A percentile compares a stretch with the other conserved stretches of the same genome.
Evolutionary conservation across 306 rosid genomes (phyloP).

Genomic region (Quercus aquifolioides): DNA sequence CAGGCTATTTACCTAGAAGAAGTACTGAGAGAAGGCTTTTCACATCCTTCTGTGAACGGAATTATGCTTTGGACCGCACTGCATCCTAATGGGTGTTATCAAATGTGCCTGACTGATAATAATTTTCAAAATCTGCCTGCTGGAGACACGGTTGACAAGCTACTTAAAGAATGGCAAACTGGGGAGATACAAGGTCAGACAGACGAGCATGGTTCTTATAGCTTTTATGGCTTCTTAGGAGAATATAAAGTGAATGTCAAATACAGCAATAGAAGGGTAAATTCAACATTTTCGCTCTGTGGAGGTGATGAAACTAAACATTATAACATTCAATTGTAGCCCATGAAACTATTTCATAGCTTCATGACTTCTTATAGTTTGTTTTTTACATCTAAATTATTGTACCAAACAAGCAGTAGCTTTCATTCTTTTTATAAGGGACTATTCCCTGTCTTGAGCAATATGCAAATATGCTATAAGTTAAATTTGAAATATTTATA

Average conservation of each 20-base stretch:
- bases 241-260: conserved; percentile 48
- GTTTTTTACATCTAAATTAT: too few species aligned
- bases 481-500: too few species aligned
- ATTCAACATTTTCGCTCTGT: conserved; percentile 57
- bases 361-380: background rate
- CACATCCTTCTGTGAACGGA: conserved; percentile 81
- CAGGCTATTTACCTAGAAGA: conserved; percentile 72
- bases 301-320: conserved; percentile 71
- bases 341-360: background rate
- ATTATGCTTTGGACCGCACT: conserved; percentile 90
- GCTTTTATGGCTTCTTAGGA: conserved; percentile 85
- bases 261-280: conserved; percentile 38
- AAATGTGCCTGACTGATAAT: conserved; percentile 80
- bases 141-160: conserved; percentile 79
- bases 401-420: too few species aligned
- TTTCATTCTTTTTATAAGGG: too few species aligned
- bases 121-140: conserved; percentile 67
- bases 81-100: conserved; percentile 78
- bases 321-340: conserved; percentile 45
- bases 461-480: too few species aligned
- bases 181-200: conserved; percentile 41
- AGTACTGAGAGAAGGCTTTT: conserved; percentile 82
- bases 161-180: conserved; percentile 72
- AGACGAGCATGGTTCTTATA: conserved; percentile 62
- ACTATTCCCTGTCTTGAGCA: too few species aligned